Base-by-base conservation (phyloP, 2,329 filamentous ascomycete genomes). In the Alternaria novae-zelandiae region DNA sequence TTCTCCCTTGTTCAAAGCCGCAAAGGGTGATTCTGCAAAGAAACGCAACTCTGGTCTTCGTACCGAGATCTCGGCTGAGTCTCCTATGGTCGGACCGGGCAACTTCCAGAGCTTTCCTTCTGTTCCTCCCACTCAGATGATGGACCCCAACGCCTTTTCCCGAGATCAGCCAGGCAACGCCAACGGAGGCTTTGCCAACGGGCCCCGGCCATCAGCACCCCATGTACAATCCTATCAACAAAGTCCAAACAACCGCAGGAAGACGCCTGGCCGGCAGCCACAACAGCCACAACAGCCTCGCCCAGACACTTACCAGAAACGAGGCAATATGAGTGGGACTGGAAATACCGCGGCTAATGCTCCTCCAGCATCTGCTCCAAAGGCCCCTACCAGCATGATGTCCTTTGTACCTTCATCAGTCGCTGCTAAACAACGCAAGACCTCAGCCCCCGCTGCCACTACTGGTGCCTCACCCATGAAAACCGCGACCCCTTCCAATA, bases 1-100 rank as follows among this genome's bases (percentile, higher is more conserved):
- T 32, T 84, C 83, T 4, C 82, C 82, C 5, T 65, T 85, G 23
- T 85, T 85, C 78, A 81, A 84, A 66, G 82, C 82, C 30, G 81
- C 81, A 13, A 80, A 82, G 58, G 70, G 73, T n/a, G 81, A 83
- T 44, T 78, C 80, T 12, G 70, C 78, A 6, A 75, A 79, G 49
- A 75, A 79, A 46, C 81, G 80, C 32, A 80, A 82, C 28, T 84
- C 83, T 30, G 74, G 77, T 54, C 76, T 84, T 10, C 81, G 82
- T 15, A 82, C 82, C 30, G 81, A 83, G 60, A 72, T 83, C 45
- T 78, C 73, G 10, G 73, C 76, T 12, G 73, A 76, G 57, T 78
- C 76, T 23, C 74, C 78, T 10, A 49, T 71, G 15, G 57, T 73
- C 17, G 59, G 68, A 17, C 74, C 74, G 44, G 66, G 60, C 44